A percentile compares a stretch with the other conserved stretches of the same genome.
phyloP scores from a whole-genome alignment of 1,139 yeast genomes.

The Spencermartinsiella ligniputridi region DNA sequence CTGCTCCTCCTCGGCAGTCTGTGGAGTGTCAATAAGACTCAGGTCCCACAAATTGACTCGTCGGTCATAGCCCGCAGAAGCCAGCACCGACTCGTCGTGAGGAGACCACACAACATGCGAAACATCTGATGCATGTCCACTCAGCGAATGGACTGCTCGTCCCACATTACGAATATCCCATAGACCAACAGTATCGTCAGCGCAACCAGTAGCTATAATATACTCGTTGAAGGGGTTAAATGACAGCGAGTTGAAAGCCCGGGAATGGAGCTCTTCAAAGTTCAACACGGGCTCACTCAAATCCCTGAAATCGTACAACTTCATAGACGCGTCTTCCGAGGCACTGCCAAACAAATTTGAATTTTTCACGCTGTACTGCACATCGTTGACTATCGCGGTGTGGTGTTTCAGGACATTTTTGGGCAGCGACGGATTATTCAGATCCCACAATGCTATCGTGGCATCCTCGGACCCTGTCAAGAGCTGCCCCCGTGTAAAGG shows the following conservation, averaged over 20 bases:
- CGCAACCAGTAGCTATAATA: constrained; percentile 67
- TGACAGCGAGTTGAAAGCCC: constrained; percentile 60
- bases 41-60: constrained; percentile 71
- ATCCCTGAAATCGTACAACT: constrained; percentile 60
- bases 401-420: constrained; percentile 23
- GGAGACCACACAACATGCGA: constrained; percentile 81
- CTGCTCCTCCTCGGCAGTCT: constrained; percentile 31
- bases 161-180: constrained; percentile 62
- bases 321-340: constrained; percentile 66
- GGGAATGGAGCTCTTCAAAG: constrained; percentile 33
- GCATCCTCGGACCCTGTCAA: constrained; percentile 65
- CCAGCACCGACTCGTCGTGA: constrained; percentile 51
- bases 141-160: constrained; percentile 28
- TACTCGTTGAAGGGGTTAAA: constrained; percentile 55
- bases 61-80: constrained; percentile 68
- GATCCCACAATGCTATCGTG: constrained; percentile 66
- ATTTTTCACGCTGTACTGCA: constrained; percentile 43
- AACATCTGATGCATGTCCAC: constrained; percentile 56
- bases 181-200: constrained; percentile 51
- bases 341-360: constrained; percentile 61
- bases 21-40: constrained; percentile 36
- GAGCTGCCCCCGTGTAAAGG: constrained; percentile 38
- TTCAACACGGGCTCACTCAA: constrained; percentile 18
- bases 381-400: constrained; percentile 37
- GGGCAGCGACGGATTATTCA: constrained; percentile 22